phyloP scores from a whole-genome alignment of 2,329 filamentous ascomycete genomes.

The Cryphonectria nitschkei region DNA sequence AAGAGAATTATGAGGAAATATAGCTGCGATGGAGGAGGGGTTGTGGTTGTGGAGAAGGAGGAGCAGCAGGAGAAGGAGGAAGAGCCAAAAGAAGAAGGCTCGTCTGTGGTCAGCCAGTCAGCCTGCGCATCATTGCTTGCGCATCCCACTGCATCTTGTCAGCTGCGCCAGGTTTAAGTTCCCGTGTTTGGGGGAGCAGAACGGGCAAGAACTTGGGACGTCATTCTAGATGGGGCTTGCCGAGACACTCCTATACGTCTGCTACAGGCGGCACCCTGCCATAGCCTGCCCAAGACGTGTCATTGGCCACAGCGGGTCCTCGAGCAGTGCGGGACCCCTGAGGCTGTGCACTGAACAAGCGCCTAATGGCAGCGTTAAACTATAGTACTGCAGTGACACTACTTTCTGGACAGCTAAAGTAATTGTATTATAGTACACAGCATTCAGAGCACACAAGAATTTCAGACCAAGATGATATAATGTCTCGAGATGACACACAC shows the following conservation, averaged over 20 bases:
- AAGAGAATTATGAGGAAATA: neutral
- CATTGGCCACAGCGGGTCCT: constrained; percentile 10
- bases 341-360: neutral
- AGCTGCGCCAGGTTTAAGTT: constrained; percentile 1
- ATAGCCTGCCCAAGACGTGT: neutral
- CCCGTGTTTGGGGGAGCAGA: neutral
- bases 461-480: too few relatives aligned
- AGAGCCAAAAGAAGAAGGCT: neutral
- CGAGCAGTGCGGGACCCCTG: neutral
- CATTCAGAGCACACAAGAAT: too few relatives aligned
- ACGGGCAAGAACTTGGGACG: neutral
- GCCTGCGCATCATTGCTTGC: neutral
- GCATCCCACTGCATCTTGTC: neutral
- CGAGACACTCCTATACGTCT: neutral
- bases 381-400: too few relatives aligned
- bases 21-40: neutral
- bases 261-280: neutral
- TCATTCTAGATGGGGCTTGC: neutral
- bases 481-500: too few relatives aligned
- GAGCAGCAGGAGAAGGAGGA: neutral
- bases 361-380: neutral
- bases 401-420: too few relatives aligned
- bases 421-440: too few relatives aligned
- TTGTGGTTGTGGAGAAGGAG: neutral
- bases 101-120: neutral